phyloP scores from a whole-genome alignment of 345 rosid genomes.

The Cardamine chenopodiifolia region DNA sequence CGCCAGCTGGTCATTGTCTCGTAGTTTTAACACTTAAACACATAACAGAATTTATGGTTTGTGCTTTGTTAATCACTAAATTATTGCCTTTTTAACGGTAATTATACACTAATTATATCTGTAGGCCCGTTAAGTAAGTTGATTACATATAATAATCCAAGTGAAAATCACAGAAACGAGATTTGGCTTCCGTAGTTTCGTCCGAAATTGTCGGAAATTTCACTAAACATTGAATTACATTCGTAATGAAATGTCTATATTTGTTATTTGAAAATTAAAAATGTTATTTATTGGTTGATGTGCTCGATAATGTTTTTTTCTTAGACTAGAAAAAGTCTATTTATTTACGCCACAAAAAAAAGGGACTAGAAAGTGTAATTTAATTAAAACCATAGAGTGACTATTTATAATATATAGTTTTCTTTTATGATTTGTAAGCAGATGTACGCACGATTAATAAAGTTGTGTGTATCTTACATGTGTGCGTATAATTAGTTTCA shows the following conservation, averaged over 20 bases:
- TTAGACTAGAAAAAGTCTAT: constrained; percentile 27
- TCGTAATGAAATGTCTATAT: not conserved
- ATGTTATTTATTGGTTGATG: constrained; percentile 24
- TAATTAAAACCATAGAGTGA: not conserved
- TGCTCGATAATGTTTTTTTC: constrained; percentile 21
- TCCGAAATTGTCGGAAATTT: constrained; percentile 1
- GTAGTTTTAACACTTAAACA: constrained; percentile 26
- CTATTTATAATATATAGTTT: not conserved
- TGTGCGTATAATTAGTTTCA: constrained; percentile 28
- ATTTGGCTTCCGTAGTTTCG: constrained; percentile 7
- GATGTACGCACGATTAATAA: constrained; percentile 39
- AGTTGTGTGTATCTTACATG: constrained; percentile 29
- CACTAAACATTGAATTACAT: not conserved
- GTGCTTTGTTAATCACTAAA: constrained; percentile 21
- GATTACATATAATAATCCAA: not conserved
- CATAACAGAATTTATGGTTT: constrained; percentile 43
- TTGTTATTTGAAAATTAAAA: not conserved
- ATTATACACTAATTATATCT: not conserved
- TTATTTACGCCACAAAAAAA: constrained; percentile 26
- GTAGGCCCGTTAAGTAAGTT: constrained; percentile 22
- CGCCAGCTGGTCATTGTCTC: constrained; percentile 44
- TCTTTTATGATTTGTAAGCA: not conserved
- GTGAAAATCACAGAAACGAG: not conserved
- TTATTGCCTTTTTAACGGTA: constrained; percentile 28
- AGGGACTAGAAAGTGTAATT: constrained; percentile 1